Evolutionary conservation across 1,284 basidiomycete species (phyloP).

Genomic region (Rhodotorula sp.): DNA sequence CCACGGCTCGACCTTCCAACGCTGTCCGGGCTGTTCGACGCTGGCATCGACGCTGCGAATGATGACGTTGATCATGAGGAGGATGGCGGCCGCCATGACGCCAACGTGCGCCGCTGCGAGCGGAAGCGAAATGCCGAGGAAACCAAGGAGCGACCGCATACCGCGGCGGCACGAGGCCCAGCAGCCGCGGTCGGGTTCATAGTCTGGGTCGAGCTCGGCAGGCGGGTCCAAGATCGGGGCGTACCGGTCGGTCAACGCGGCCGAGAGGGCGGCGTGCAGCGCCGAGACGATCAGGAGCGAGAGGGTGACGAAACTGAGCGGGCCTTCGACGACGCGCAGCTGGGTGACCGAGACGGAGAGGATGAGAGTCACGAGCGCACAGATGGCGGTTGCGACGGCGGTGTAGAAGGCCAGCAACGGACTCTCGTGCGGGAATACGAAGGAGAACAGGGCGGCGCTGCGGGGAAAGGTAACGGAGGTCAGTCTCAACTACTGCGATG

Average conservation of each 20-base stretch:
- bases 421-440: slow-evolving; percentile 33
- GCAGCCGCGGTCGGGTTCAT: slow-evolving; percentile 9
- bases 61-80: slow-evolving; percentile 27
- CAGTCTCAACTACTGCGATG: no score
- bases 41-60: slow-evolving; percentile 30
- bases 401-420: slow-evolving; percentile 31
- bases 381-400: slow-evolving; percentile 15
- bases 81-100: slow-evolving; percentile 15
- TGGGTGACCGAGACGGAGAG: slow-evolving; percentile 33
- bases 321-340: slow-evolving; percentile 35
- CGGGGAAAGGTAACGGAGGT: neutral
- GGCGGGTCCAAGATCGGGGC: slow-evolving; percentile 33
- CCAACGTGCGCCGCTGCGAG: slow-evolving; percentile 34
- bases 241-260: slow-evolving; percentile 28
- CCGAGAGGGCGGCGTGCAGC: slow-evolving; percentile 30
- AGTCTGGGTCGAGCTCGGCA: slow-evolving; percentile 26
- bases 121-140: slow-evolving; percentile 35
- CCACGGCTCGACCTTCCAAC: slow-evolving; percentile 36
- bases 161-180: slow-evolving; percentile 22
- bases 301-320: slow-evolving; percentile 32
- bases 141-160: slow-evolving; percentile 5
- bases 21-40: slow-evolving; percentile 32
- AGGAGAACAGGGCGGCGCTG: slow-evolving; percentile 34
- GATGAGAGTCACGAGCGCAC: slow-evolving; percentile 28
- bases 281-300: slow-evolving; percentile 27